Evolutionary conservation across 306 rosid species (phyloP), one percentile per base, ranked within the genome.

Genomic region (Carpinus fangiana): DNA sequence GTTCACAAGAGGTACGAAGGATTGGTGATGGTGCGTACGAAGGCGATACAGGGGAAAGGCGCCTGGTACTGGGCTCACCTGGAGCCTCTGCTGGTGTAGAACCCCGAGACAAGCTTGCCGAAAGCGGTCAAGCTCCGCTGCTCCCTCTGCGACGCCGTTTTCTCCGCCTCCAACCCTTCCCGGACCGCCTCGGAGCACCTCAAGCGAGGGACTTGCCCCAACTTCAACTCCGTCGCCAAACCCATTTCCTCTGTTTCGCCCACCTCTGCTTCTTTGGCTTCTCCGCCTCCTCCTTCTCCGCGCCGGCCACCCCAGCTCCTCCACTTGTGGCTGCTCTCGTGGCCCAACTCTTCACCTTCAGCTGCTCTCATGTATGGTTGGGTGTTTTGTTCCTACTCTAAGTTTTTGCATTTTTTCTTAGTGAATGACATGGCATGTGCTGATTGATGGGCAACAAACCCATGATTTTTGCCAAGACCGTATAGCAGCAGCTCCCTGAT

Each of bases 21-120:
- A 14, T 69, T 94, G 60, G 81, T 90, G 9, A 87, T 77, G 92
- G 98, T 94, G 61, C 90, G 98, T 45, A 89, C 81, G 70, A 94
- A 94, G 72, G 98, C 98, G 16, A 82, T 94, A 68, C 92, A 90
- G 79, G 98, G 98, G 0, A 94, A 94, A 84, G 98, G 98, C 5
- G 98, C 98, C 21, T 94, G 98, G 98, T 94, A 94, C 73, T 94
- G 98, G 98, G 82, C 85, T 10, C 98, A 92, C 90, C 72, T 94
- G 16, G 97, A 94, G 77, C 98, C 98, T 61, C 23, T 94, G 23
- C 81, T 94, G 43, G 84, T 89, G 56, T 91, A 82, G 47, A 83
- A 89, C 86, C 18, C 86, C 59, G 98, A 94, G 43, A 90, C 94
- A 3, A 97, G 96, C 1, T 66, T 92, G 0, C 94, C 97, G 0